Conservation (phyloP, 768 basidiomycete genomes). For the Amanita rubescens region DNA sequence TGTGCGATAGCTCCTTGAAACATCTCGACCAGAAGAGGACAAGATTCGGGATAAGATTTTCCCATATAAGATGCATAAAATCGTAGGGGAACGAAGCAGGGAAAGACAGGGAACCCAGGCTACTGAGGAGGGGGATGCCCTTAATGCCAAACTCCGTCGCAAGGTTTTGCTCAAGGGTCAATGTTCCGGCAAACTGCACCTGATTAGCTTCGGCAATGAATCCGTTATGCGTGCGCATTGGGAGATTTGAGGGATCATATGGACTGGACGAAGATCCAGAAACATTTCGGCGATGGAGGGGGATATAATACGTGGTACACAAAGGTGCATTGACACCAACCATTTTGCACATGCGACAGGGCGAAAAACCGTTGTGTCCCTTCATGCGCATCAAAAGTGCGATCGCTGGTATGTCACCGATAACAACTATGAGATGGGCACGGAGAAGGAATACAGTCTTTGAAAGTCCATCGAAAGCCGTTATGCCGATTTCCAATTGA, state of each 20-base stretch:
- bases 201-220: constrained; percentile 13
- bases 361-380: constrained; percentile 27
- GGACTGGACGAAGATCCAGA: neutral
- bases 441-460: constrained; percentile 17
- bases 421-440: constrained; percentile 20
- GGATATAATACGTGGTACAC: constrained; percentile 15
- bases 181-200: constrained; percentile 13
- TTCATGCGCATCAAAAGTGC: constrained; percentile 22
- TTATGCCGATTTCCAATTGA: constrained; percentile 27
- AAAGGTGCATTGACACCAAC: constrained; percentile 14
- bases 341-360: constrained; percentile 28
- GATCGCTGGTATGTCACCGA: constrained; percentile 26
- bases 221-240: constrained; percentile 9
- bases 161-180: constrained; percentile 12
- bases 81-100: constrained; percentile 35
- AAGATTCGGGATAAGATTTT: constrained; percentile 18
- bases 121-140: constrained; percentile 7
- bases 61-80: constrained; percentile 19
- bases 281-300: constrained; percentile 11
- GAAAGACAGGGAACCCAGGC: constrained; percentile 28
- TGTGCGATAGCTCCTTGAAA: constrained; percentile 26
- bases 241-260: constrained; percentile 17
- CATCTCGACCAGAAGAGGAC: constrained; percentile 32
- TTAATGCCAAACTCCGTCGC: constrained; percentile 26
- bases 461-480: constrained; percentile 21